Evolutionary conservation across 345 rosid species (phyloP).

Genomic region (Punica granatum): DNA sequence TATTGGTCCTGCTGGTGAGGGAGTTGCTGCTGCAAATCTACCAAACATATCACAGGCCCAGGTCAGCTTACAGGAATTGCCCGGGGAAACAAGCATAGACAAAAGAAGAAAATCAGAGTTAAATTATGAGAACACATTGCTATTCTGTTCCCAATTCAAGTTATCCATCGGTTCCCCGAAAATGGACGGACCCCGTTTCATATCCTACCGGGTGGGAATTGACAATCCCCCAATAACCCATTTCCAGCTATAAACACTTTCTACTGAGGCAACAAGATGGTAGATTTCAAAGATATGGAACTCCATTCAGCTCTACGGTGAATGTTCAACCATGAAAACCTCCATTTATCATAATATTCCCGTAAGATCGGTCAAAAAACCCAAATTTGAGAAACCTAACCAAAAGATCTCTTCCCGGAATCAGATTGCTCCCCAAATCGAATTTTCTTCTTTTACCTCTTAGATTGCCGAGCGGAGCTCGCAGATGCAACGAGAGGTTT

Average conservation of each 20-base stretch:
- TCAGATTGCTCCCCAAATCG: not conserved
- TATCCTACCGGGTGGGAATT: not conserved
- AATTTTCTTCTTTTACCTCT: constrained; percentile 28
- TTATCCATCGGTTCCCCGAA: not conserved
- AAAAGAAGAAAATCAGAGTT: constrained; percentile 1
- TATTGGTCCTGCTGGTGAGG: constrained; percentile 39
- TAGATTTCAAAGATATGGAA: not conserved
- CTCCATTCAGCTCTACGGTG: not conserved
- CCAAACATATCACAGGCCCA: constrained; percentile 12
- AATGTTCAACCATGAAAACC: not conserved
- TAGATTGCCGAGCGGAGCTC: constrained; percentile 36
- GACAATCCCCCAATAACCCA: not conserved
- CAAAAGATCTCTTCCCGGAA: not conserved
- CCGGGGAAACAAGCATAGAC: not conserved
- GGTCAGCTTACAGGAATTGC: not conserved
- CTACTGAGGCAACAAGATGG: not conserved
- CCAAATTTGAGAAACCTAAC: not conserved
- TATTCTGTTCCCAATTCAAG: not conserved
- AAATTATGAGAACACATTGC: not conserved
- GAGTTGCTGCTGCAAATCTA: constrained; percentile 37
- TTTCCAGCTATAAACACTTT: not conserved
- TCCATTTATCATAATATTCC: not conserved
- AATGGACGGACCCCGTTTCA: not conserved
- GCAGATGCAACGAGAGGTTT: constrained; percentile 30
- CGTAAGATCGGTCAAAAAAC: not conserved